Evolutionary conservation across 2,329 filamentous ascomycete species (phyloP).

Genomic region (Verticillium albo-atrum): DNA sequence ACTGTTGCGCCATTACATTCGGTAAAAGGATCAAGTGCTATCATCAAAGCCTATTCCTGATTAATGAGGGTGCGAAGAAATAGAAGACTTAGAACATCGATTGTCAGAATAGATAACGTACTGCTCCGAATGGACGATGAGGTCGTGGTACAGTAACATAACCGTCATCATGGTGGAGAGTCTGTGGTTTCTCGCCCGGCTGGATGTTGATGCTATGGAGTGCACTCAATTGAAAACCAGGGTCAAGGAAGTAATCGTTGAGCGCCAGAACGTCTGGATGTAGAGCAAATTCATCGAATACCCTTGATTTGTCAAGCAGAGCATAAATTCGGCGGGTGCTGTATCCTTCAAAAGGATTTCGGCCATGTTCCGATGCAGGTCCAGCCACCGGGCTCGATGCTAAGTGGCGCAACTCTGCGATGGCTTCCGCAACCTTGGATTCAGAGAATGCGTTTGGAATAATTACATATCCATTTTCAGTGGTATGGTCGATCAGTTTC

Average conservation of each 20-base stretch:
- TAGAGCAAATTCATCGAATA: slow-evolving; percentile 30
- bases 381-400: no score
- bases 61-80: background rate
- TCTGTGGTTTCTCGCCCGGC: slow-evolving; percentile 30
- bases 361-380: no score
- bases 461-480: no score
- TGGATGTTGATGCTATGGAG: slow-evolving; percentile 33
- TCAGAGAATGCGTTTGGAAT: no score
- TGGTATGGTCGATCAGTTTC: no score
- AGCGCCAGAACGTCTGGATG: slow-evolving; percentile 28
- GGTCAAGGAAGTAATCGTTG: slow-evolving; percentile 34
- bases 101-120: slow-evolving; percentile 10
- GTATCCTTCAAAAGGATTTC: slow-evolving; percentile 30
- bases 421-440: no score
- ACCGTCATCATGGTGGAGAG: slow-evolving; percentile 27
- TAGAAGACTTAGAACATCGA: no score
- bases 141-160: slow-evolving; percentile 26
- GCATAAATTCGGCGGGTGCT: slow-evolving; percentile 32
- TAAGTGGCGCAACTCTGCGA: no score
- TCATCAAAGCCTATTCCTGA: slow-evolving; percentile 19
- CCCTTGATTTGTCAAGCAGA: slow-evolving; percentile 30
- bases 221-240: slow-evolving; percentile 26
- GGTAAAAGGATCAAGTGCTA: slow-evolving; percentile 26
- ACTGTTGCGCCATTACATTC: slow-evolving; percentile 27
- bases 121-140: slow-evolving; percentile 24